Evolutionary conservation across 305 asterid species (phyloP).

Genomic region (Solanum chacoense): DNA sequence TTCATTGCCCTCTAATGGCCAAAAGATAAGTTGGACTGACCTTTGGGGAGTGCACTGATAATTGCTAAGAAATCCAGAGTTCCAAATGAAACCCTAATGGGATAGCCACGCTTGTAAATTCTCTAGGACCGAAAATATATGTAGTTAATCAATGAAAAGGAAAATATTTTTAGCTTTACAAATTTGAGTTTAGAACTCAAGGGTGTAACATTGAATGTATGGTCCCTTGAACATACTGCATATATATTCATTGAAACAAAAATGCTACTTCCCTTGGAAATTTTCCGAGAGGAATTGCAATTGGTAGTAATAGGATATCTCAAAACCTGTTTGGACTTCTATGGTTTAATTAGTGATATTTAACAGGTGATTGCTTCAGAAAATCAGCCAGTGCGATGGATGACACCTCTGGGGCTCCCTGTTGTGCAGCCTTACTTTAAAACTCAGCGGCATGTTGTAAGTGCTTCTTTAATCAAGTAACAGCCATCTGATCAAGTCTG

Average conservation of each 20-base stretch:
- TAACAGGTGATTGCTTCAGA: constrained; percentile 77
- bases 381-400: constrained; percentile 80
- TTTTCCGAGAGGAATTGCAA: neutral
- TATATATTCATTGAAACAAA: neutral
- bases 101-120: neutral
- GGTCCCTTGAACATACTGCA: neutral
- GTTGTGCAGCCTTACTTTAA: constrained; percentile 88
- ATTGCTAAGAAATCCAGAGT: neutral
- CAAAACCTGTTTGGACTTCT: neutral
- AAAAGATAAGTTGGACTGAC: neutral
- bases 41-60: neutral
- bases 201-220: neutral
- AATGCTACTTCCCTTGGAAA: neutral
- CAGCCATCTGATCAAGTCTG: neutral
- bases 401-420: constrained; percentile 94
- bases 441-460: constrained; percentile 63
- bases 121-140: neutral
- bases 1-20: neutral
- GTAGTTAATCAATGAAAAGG: neutral
- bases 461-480: constrained; percentile 11
- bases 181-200: neutral
- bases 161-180: neutral
- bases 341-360: constrained; percentile 11
- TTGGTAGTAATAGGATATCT: neutral
- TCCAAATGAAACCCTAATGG: neutral